Base-by-base conservation (phyloP, 2,329 filamentous ascomycete species). In the Fusarium multiceps region DNA sequence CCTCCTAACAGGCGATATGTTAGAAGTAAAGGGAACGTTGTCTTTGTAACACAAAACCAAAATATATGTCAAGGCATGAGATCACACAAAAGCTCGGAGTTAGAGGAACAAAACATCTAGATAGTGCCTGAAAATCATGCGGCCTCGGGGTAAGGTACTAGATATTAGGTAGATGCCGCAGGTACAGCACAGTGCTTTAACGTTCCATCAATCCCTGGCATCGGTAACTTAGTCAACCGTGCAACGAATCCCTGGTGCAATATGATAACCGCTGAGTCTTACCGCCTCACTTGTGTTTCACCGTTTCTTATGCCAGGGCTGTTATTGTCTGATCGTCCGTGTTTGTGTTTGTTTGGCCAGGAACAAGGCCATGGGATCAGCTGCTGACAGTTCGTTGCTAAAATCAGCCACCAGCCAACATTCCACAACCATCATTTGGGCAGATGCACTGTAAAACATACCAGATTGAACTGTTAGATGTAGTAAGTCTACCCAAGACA, bases 201-300 rank as follows among this genome's bases (percentile, higher is more conserved):
- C 4, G 32, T 37, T 23, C n/a, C 27, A 56, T 56, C 23, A 40
- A 23, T 32, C 23, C 23, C 53, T 8, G 43, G 14, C 20, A 49
- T 49, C 43, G 43, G 30, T 48, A 55, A 32, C 30, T 42, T 59
- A n/a, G n/a, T 40, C 18, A 41, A 42, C 41, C n/a, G 25, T 59
- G 41, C 41, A 46, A 59, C 20, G 25, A n/a, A 60, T 42, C 40
- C 53, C 34, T 47, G 41, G 13, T 63, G 27, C 20, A 58, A 20
- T 23, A 58, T 42, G 27, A 34, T 59, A 23, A 21, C 32, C 40
- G 49, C 40, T 12, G 34, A 37, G 34, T 37, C 34, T 55, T 54
- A 43, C 48, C 48, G 48, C 62, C 62, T 66, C 63, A 54, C 42
- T 37, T 30, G 27, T 62, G 63, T 66, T 66, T 66, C 63, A 66